Base-by-base conservation (phyloP, 2,329 filamentous ascomycete species). In the Xylariales sp. region DNA sequence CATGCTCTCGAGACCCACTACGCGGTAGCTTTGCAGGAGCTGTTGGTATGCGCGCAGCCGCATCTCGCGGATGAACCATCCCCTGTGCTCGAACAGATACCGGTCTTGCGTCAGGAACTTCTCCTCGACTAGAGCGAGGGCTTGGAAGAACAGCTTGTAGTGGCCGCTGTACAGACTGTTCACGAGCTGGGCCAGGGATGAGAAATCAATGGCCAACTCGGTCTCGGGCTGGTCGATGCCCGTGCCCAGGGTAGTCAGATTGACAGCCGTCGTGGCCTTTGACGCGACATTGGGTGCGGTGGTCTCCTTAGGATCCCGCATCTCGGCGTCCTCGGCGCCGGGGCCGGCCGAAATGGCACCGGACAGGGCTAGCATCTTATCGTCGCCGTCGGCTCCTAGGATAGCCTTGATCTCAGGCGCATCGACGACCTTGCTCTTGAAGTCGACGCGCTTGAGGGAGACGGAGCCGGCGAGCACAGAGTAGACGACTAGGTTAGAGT, bases 11-110 rank as follows among this genome's bases (percentile, higher is more conserved):
- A 99, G 86, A n/a, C 95, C 94, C 43, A 99, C 96, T 10, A 99
- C 93, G 55, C 95, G 91, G 83, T 99, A 99, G 79, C 93, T 97
- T 84, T 98, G 96, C 50, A 99, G 87, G 48, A 99, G 88, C 84
- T 99, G 96, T 81, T 97, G 93, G 83, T 99, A 99, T 43, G 93
- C 95, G 67, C 95, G 91, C 72, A 98, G 88, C 65, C 96, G 91
- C 96, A 99, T 99, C 86, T 99, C 96, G 59, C 96, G 92, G 75
- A 99, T 95, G 80, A 96, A 98, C 95, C 96, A 99, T 77, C 90
- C 90, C 80, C 93, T 93, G 84, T 99, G 96, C 85, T 99, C 96
- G 78, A 94, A 91, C 65, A 99, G 87, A 82, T 98, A 97, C 67
- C 96, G 92, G 79, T 99, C 96, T 79, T 96, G 93, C 73, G 90